A percentile compares a stretch with the other conserved stretches of the same genome.
phyloP scores from a whole-genome alignment of 2,329 filamentous ascomycete genomes.

The Stagonosporopsis tanaceti region DNA sequence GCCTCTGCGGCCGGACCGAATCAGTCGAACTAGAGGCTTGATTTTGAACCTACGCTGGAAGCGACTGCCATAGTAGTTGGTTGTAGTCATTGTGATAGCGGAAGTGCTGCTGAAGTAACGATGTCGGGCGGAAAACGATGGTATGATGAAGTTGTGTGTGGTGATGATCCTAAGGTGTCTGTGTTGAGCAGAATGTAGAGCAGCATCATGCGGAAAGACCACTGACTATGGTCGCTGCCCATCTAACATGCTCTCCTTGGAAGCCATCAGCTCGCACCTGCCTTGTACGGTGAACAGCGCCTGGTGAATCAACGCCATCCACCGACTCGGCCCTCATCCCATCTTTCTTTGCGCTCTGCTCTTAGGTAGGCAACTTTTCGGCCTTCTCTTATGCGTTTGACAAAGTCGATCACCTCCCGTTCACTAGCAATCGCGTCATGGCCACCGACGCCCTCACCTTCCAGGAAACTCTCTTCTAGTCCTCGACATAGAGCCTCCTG shows the following conservation, averaged over 20 bases:
- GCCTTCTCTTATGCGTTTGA: constrained; percentile 80
- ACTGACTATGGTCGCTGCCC: neutral
- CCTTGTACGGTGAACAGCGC: neutral
- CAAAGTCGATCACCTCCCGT: constrained; percentile 85
- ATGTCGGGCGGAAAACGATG: neutral
- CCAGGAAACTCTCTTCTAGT: constrained; percentile 92
- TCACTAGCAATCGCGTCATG: constrained; percentile 68
- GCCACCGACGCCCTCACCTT: constrained; percentile 59
- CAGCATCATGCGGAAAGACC: neutral
- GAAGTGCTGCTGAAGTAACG: neutral
- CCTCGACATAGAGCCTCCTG: constrained; percentile 82
- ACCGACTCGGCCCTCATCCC: constrained; percentile 95
- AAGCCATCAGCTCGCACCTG: neutral
- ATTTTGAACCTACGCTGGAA: neutral
- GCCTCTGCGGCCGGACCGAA: neutral
- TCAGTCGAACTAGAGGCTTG: neutral
- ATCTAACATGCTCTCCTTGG: neutral
- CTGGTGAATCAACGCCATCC: constrained; percentile 72
- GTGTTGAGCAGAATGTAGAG: neutral
- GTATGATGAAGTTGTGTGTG: neutral
- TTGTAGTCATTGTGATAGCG: neutral
- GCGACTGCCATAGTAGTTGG: neutral
- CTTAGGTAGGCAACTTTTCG: constrained; percentile 80
- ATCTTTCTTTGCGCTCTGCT: constrained; percentile 86
- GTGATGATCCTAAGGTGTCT: neutral